A percentile compares a stretch with the other conserved stretches of the same genome.
These are phyloP conservation scores for Bretschneidera sinensis DNA, from an alignment of 345 rosid species.

Conservation along the genomic window DNA sequence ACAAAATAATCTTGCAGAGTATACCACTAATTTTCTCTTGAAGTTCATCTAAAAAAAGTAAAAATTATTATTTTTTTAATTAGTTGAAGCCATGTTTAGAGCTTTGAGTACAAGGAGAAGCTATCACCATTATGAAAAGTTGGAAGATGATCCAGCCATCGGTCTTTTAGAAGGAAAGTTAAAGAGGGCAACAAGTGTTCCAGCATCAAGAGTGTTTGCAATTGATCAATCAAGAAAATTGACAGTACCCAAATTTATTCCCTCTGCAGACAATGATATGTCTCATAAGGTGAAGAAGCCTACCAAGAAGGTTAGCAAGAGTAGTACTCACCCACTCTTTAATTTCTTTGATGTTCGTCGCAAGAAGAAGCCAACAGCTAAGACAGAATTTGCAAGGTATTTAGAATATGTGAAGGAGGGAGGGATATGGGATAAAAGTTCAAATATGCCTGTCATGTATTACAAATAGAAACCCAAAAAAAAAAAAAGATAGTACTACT, in stretches of 20 bases:
- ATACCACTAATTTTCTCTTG: too few relatives aligned
- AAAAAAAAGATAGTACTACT: too few relatives aligned
- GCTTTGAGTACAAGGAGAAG: conserved; percentile 54
- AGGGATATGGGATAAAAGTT: conserved; percentile 54
- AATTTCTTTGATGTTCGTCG: conserved; percentile 44
- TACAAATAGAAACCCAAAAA: conserved; percentile 23
- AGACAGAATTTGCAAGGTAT: conserved; percentile 66
- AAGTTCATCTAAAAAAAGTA: too few relatives aligned
- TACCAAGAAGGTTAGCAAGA: conserved; percentile 35
- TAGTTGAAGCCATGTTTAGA: conserved; percentile 52
- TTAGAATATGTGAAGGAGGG: conserved; percentile 69
- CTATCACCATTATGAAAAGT: conserved; percentile 39
- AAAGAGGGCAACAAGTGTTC: conserved; percentile 46
- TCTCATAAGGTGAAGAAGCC: conserved; percentile 6
- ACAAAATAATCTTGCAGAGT: neutral
- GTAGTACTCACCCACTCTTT: conserved; percentile 60
- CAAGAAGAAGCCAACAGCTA: conserved; percentile 58
- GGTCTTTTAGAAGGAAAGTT: conserved; percentile 24
- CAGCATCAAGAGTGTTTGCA: conserved; percentile 24
- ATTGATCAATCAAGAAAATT: conserved; percentile 22
- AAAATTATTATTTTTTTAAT: too few relatives aligned
- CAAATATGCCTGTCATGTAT: conserved; percentile 46
- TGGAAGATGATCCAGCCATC: conserved; percentile 22
- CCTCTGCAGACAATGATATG: too few relatives aligned
- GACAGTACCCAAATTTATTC: neutral